Percentiles rank a stretch among this genome's conserved stretches.
phyloP scores from a whole-genome alignment of 371 early-diverging fungal genomes.

The Batkoa obscura region DNA sequence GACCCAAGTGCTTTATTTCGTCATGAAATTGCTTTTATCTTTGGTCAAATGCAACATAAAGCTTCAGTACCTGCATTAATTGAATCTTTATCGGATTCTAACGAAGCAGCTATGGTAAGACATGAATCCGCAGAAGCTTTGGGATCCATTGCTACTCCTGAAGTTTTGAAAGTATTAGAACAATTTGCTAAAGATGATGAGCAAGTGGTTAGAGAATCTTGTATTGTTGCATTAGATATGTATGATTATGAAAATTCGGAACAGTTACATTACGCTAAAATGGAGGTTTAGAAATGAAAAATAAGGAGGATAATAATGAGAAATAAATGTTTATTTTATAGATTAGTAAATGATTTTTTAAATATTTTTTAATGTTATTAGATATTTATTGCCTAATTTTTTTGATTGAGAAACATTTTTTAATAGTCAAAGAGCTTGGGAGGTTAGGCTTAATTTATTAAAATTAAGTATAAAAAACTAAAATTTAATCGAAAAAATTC shows the following conservation, averaged over 20 bases:
- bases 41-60: conserved; percentile 95
- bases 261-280: conserved; percentile 43
- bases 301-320: too few species aligned
- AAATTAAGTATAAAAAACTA: too few species aligned
- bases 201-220: conserved; percentile 89
- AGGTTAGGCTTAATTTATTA: too few species aligned
- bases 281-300: not conserved
- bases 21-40: conserved; percentile 96
- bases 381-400: too few species aligned
- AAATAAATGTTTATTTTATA: too few species aligned
- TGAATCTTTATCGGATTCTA: conserved; percentile 42
- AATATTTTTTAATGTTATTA: too few species aligned
- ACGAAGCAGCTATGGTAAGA: conserved; percentile 91
- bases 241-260: conserved; percentile 73
- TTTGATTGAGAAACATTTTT: too few species aligned
- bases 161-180: conserved; percentile 55
- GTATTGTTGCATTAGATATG: conserved; percentile 95
- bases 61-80: conserved; percentile 75
- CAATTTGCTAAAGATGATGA: conserved; percentile 56
- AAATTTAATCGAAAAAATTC: too few species aligned
- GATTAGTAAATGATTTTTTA: too few species aligned
- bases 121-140: conserved; percentile 99
- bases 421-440: too few species aligned
- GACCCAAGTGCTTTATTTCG: conserved; percentile 81
- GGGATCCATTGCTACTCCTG: conserved; percentile 94